Conservation (phyloP, 495 filamentous ascomycete species). For the Lasiosphaeria hispida region DNA sequence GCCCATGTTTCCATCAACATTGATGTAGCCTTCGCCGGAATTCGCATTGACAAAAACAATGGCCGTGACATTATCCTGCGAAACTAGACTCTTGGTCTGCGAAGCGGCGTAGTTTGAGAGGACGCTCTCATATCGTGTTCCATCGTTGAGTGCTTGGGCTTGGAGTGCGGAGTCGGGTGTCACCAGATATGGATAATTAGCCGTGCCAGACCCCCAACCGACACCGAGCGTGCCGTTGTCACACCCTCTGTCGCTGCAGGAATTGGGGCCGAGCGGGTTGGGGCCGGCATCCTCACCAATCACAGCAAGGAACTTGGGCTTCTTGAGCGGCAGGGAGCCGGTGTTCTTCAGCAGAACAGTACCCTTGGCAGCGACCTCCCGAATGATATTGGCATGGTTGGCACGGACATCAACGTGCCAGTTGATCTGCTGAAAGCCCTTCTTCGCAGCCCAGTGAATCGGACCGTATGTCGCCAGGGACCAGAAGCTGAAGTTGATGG, state of each 20-base stretch:
- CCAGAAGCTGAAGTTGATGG: conserved; percentile 89
- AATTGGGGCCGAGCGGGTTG: conserved; percentile 79
- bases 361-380: conserved; percentile 70
- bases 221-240: conserved; percentile 85
- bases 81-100: conserved; percentile 58
- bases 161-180: conserved; percentile 85
- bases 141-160: conserved; percentile 61
- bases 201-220: conserved; percentile 90
- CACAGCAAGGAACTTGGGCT: conserved; percentile 73
- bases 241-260: conserved; percentile 79
- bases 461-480: conserved; percentile 71
- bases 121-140: conserved; percentile 66
- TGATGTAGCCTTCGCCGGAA: conserved; percentile 83
- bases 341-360: conserved; percentile 89
- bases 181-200: conserved; percentile 88
- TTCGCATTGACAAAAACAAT: conserved; percentile 90
- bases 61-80: conserved; percentile 63
- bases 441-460: conserved; percentile 57
- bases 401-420: conserved; percentile 78
- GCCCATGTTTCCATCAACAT: conserved; percentile 78
- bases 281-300: conserved; percentile 81
- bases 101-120: conserved; percentile 66
- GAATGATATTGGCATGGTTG: conserved; percentile 69
- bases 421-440: conserved; percentile 71
- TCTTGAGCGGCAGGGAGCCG: conserved; percentile 70